Evolutionary conservation across 202 grass and related monocot genomes (phyloP), one percentile per base, ranked within the genome.

Genomic region (Alloteropsis angusta): DNA sequence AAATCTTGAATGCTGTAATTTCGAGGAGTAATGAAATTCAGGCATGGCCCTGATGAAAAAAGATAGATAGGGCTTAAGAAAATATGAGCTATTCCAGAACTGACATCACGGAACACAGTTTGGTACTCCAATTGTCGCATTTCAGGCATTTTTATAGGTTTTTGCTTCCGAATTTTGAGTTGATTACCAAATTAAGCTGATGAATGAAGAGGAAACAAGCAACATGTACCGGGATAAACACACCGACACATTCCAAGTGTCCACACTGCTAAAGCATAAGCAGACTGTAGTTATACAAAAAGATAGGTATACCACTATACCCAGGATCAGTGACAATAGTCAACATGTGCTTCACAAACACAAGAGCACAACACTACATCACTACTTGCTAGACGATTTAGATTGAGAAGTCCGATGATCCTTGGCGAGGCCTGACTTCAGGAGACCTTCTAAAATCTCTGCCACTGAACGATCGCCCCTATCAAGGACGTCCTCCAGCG

Each of bases 341-440:
- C 14, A 34, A 43, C 56, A 66, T 53, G 28, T 72, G n/a, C 28
- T 23, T 19, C 3, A 65, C 54, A 32, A 85, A 70, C 44, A 80
- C 57, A 65, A 16, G 4, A 72, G 4, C 49, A 41, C 6, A 43
- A 15, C 13, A 71, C 10, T 25, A 5, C 49, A 22, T 5, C 30
- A 59, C 72, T 82, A 89, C 53, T 85, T 89, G 64, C 78, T 52
- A 19, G 30, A 12, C 14, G 47, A 5, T 66, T 85, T 65, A n/a
- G 50, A 30, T 32, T 78, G 63, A 25, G 72, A 60, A 19, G 11
- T 37, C 7, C 8, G 15, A 21, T 6, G 44, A 77, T 72, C 65
- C 32, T 30, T 69, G 0, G 9, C 5, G 11, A 66, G 22, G 6
- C 11, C 18, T 10, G 77, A 43, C 10, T 11, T 64, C 48, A 61